Base-by-base conservation (phyloP, 2,329 filamentous ascomycete species). In the Xylariaceae sp. region DNA sequence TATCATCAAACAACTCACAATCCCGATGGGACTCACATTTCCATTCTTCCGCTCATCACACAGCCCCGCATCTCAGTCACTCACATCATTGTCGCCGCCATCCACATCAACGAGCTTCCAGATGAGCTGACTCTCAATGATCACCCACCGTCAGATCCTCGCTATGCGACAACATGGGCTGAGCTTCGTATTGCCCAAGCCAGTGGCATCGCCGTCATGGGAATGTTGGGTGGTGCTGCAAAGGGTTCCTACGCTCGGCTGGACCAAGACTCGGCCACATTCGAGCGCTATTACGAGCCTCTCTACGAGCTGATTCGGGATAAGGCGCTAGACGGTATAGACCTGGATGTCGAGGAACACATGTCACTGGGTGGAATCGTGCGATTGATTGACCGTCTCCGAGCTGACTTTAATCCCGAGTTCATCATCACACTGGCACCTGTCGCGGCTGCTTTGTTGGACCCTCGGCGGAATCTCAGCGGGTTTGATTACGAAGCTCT, bases 361-460 rank as follows among this genome's bases (percentile, higher is more conserved):
- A 88, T 88, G 77, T 81, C 84, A 9, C 75, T 92, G 1, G 63
- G 69, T 0, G 86, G 86, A 0, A 73, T 86, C 36, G 78, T 86
- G 33, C 74, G 81, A 34, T 71, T 88, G 18, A 84, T 88, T 55
- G 83, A 87, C 64, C 75, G 82, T 19, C 75, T 88, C 40, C 81
- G 83, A 51, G 68, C 73, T 4, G 86, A 89, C 70, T 88, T 90
- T 56, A 86, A 86, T 1, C 66, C 75, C 0, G 62, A 61, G 0
- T 93, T 93, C 66, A 73, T 92, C 55, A 85, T 93, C 62, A 91
- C 89, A 1, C 73, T 93, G 14, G 88, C 89, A 0, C 89, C 89
- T 2, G 89, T 93, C 2, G 88, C 88, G 0, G 83, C 88, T 0
- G 89, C 88, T 1, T 73, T 93, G 38, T 72, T 90, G 53, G 71